Evolutionary conservation across 768 basidiomycete species (phyloP).

Genomic region (Heimioporus sp.): DNA sequence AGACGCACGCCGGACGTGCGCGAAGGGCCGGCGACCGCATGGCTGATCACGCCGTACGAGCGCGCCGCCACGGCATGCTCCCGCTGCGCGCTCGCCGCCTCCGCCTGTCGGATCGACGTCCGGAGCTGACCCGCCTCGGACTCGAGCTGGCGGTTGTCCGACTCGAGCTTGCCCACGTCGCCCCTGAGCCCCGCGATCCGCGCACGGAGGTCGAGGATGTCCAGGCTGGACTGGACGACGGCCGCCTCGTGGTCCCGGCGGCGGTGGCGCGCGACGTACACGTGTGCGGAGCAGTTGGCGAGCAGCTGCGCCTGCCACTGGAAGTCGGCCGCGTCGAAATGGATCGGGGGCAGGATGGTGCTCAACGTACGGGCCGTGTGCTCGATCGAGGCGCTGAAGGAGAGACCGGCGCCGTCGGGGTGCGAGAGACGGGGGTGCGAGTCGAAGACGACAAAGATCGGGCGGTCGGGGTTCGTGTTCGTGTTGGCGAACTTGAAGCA

Average conservation of each 20-base stretch:
- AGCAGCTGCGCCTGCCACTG: slow-evolving; percentile 70
- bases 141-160: slow-evolving; percentile 28
- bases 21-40: slow-evolving; percentile 27
- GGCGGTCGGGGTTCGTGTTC: background rate
- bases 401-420: slow-evolving; percentile 58
- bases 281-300: slow-evolving; percentile 56
- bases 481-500: slow-evolving; percentile 39
- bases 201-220: slow-evolving; percentile 42
- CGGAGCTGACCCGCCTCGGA: slow-evolving; percentile 21
- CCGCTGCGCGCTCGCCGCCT: background rate
- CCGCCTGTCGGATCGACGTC: slow-evolving; percentile 12
- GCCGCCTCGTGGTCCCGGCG: slow-evolving; percentile 28
- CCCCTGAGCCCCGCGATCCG: slow-evolving; percentile 37
- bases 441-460: slow-evolving; percentile 60
- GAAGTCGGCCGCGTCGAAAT: slow-evolving; percentile 42
- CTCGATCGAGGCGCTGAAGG: slow-evolving; percentile 47
- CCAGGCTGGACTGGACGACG: slow-evolving; percentile 50
- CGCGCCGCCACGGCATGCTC: background rate
- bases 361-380: slow-evolving; percentile 43
- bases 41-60: slow-evolving; percentile 10
- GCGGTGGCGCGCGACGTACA: slow-evolving; percentile 40
- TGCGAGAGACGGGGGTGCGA: slow-evolving; percentile 62
- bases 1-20: background rate
- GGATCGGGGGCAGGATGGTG: slow-evolving; percentile 41
- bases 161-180: slow-evolving; percentile 25